Conservation (phyloP, 805 yeast species). For the Metschnikowia orientalis region DNA sequence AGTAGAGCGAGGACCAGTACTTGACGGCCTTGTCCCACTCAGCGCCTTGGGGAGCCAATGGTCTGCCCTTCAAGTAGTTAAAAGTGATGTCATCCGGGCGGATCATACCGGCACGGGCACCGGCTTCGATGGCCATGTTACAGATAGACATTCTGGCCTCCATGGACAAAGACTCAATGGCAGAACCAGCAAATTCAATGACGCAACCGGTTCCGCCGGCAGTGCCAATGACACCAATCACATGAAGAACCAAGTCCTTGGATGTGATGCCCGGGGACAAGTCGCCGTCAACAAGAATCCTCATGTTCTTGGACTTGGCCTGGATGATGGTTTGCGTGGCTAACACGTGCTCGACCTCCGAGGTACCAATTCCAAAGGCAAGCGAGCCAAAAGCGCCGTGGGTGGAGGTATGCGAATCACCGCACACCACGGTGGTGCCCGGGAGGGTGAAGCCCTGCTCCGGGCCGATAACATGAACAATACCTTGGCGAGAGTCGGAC, state of each 20-base stretch:
- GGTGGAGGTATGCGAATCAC: constrained; percentile 98
- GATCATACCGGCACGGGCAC: constrained; percentile 99
- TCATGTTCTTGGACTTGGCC: constrained; percentile 94
- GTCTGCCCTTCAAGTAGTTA: constrained; percentile 87
- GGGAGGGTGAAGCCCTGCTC: constrained; percentile 98
- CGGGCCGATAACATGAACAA: constrained; percentile 97
- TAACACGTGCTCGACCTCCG: constrained; percentile 97
- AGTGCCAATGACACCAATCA: constrained; percentile 95
- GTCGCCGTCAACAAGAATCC: constrained; percentile 79
- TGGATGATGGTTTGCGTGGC: constrained; percentile 97
- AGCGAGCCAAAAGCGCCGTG: constrained; percentile 98
- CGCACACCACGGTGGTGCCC: constrained; percentile 98
- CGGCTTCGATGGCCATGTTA: constrained; percentile 98
- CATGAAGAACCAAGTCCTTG: constrained; percentile 90
- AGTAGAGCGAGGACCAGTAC: constrained; percentile 84
- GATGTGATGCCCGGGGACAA: constrained; percentile 88
- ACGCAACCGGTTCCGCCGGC: constrained; percentile 99
- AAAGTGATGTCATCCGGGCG: constrained; percentile 89
- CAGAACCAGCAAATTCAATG: constrained; percentile 94
- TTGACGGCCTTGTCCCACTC: constrained; percentile 93
- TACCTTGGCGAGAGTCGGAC: constrained; percentile 94
- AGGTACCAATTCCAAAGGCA: constrained; percentile 98
- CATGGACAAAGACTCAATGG: constrained; percentile 84
- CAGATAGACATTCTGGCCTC: constrained; percentile 99
- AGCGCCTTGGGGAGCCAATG: constrained; percentile 88